Conservation (phyloP, 331 rosid species). For the Acacia concinna region DNA sequence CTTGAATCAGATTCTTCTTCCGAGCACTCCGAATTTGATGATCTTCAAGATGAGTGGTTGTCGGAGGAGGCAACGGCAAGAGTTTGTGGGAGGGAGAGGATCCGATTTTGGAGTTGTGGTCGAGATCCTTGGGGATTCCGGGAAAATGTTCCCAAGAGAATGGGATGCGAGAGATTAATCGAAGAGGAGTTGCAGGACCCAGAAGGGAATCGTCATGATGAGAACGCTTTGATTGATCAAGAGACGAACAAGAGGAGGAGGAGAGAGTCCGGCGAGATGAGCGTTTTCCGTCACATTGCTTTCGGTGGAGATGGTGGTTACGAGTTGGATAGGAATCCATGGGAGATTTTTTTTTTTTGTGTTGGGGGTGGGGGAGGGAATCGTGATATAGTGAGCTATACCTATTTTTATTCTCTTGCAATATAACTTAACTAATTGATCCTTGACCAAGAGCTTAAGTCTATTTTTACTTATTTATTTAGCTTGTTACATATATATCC, state of each 20-base stretch:
- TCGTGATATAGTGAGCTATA: no score
- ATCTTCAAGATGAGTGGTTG: constrained; percentile 17
- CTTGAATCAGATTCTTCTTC: constrained; percentile 37
- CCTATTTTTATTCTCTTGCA: background rate
- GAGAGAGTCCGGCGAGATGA: background rate
- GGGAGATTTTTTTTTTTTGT: no score
- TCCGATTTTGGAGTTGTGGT: constrained; percentile 41
- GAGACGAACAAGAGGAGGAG: background rate
- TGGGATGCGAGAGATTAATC: constrained; percentile 68
- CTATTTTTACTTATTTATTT: background rate
- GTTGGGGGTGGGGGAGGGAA: no score
- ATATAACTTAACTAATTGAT: background rate
- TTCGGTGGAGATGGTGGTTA: background rate
- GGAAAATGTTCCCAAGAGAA: constrained; percentile 96
- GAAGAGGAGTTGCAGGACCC: constrained; percentile 49
- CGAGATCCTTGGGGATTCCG: constrained; percentile 79
- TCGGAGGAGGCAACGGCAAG: constrained; percentile 72
- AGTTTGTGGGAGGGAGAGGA: constrained; percentile 44
- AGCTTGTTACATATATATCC: background rate
- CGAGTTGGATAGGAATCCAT: background rate
- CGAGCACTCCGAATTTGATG: constrained; percentile 23
- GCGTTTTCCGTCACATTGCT: background rate
- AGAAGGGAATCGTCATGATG: constrained; percentile 42
- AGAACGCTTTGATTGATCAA: constrained; percentile 7
- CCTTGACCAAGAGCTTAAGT: background rate